phyloP scores from a whole-genome alignment of 805 yeast genomes.

The Wickerhamiella galacta region DNA sequence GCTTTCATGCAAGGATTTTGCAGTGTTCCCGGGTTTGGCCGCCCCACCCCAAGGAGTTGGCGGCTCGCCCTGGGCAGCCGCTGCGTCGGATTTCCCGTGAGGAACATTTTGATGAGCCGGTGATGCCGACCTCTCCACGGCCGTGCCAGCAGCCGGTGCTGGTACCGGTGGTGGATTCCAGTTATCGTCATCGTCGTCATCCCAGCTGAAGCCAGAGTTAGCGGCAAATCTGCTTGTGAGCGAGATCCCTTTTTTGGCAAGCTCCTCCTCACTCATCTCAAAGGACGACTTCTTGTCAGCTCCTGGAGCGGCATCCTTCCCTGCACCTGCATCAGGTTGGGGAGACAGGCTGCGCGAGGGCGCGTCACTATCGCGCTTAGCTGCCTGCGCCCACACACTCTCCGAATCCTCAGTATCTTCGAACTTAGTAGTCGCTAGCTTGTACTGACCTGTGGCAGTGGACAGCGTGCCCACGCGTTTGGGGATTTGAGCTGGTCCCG shows the following conservation, averaged over 20 bases:
- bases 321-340: background rate
- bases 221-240: conserved; percentile 20
- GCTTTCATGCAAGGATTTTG: conserved; percentile 4
- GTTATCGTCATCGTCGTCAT: conserved; percentile 25
- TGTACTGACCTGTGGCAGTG: conserved; percentile 17
- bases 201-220: conserved; percentile 22
- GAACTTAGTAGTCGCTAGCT: conserved; percentile 14
- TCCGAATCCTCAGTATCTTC: conserved; percentile 3
- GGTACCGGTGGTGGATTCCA: no score
- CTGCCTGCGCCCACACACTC: background rate
- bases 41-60: conserved; percentile 9
- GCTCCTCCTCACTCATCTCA: conserved; percentile 19
- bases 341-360: background rate
- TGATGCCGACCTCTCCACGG: no score
- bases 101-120: no score
- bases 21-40: background rate
- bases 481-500: conserved; percentile 5
- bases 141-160: no score
- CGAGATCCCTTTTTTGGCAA: conserved; percentile 21
- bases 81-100: no score
- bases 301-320: background rate
- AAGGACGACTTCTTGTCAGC: conserved; percentile 1
- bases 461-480: conserved; percentile 8
- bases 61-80: no score
- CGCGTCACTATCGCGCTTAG: background rate